These are phyloP conservation scores for Russula sp. DNA, from an alignment of 768 basidiomycete species.

Conservation along the genomic window DNA sequence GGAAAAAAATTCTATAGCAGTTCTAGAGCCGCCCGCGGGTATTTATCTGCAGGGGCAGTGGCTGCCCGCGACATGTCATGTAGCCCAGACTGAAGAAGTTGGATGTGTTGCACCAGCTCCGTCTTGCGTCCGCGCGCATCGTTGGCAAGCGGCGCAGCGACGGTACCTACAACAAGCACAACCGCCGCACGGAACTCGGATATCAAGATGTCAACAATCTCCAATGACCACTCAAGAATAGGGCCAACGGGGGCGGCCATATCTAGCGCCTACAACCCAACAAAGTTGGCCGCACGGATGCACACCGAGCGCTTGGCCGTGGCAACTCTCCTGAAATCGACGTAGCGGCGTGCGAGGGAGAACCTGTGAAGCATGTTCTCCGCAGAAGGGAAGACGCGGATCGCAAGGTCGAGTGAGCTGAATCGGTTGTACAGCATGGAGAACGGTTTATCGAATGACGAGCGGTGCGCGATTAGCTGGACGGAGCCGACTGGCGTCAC, in stretches of 20 bases:
- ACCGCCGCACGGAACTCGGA: slow-evolving; percentile 40
- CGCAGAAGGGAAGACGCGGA: slow-evolving; percentile 54
- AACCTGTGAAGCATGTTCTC: slow-evolving; percentile 46
- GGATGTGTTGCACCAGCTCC: slow-evolving; percentile 19
- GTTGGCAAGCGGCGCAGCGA: neutral
- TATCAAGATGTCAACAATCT: slow-evolving; percentile 48
- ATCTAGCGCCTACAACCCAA: slow-evolving; percentile 54
- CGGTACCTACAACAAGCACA: neutral
- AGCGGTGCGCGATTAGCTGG: slow-evolving; percentile 47
- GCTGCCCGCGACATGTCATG: slow-evolving; percentile 37
- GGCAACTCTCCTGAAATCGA: slow-evolving; percentile 61
- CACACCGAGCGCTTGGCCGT: slow-evolving; percentile 56
- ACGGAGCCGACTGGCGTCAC: slow-evolving; percentile 66
- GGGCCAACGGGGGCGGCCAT: slow-evolving; percentile 43
- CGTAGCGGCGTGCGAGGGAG: slow-evolving; percentile 56
- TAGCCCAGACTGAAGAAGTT: slow-evolving; percentile 14
- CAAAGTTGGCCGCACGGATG: slow-evolving; percentile 67
- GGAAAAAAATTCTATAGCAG: neutral
- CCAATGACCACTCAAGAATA: slow-evolving; percentile 55
- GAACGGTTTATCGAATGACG: slow-evolving; percentile 46
- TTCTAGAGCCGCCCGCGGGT: neutral
- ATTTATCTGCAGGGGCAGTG: neutral
- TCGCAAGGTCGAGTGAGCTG: slow-evolving; percentile 59
- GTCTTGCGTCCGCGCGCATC: slow-evolving; percentile 12
- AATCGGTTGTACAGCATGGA: slow-evolving; percentile 82